phyloP scores from a whole-genome alignment of 106 monocot genomes.

The Allium sativum region DNA sequence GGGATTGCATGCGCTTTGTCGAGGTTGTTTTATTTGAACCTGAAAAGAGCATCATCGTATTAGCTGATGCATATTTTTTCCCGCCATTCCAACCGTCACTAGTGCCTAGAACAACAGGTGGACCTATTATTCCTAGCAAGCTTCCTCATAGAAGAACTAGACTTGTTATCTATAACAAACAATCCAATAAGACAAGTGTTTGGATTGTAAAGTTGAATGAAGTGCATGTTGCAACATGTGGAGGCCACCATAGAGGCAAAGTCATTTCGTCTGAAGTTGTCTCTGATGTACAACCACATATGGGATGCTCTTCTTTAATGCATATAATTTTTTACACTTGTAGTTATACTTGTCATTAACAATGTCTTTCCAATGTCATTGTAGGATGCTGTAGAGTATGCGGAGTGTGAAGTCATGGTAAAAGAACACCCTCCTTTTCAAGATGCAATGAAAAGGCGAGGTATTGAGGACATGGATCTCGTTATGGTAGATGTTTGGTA shows the following conservation, averaged over 20 bases:
- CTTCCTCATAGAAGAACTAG: conserved; percentile 79
- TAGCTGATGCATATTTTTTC: conserved; percentile 96
- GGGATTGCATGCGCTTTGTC: conserved; percentile 95
- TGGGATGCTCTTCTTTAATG: conserved; percentile 33
- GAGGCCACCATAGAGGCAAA: conserved; percentile 97
- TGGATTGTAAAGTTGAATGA: conserved; percentile 87
- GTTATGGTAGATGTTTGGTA: conserved; percentile 99
- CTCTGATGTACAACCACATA: conserved; percentile 90
- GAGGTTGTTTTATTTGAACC: conserved; percentile 88
- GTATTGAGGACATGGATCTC: conserved; percentile 98
- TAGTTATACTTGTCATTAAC: too few species aligned
- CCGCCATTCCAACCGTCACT: conserved; percentile 97
- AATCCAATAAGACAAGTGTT: conserved; percentile 85
- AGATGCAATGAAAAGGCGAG: conserved; percentile 95
- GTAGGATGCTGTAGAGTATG: conserved; percentile 95
- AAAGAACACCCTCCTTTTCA: conserved; percentile 79
- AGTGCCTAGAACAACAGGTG: conserved; percentile 81
- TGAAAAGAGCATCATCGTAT: conserved; percentile 75
- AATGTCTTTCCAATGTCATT: neutral
- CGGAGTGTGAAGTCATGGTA: conserved; percentile 93
- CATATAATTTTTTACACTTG: too few species aligned
- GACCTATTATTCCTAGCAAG: conserved; percentile 77
- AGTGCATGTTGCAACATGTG: conserved; percentile 92
- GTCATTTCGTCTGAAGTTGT: conserved; percentile 77
- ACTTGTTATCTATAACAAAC: conserved; percentile 79